Base-by-base conservation (phyloP, 176 grass and related monocot species). In the Saccharum officinarum region DNA sequence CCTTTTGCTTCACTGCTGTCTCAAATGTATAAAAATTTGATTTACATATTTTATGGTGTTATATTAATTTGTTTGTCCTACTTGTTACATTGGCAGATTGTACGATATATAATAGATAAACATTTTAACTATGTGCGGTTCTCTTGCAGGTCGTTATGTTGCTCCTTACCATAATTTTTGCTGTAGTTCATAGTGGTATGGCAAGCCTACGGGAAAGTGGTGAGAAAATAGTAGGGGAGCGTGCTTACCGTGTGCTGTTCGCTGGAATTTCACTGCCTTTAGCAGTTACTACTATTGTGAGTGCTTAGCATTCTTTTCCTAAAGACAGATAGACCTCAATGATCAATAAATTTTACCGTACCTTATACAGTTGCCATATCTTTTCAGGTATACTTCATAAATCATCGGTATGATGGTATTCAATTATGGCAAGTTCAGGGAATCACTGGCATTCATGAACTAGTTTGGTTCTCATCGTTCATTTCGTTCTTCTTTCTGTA, bases 381-480 rank as follows among this genome's bases (percentile, higher is more conserved):
- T 87, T 88, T 30, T 68, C 67, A 99, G 97, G 97, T 96, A 22
- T 99, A 98, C 78, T 95, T 98, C 68, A 94, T 99, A 85, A 96
- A 96, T 88, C 93, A 99, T 79, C 86, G 93, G 26, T 99, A 94
- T 71, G 86, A 94, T 82, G 97, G 97, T 76, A 86, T 72, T 73
- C 93, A 96, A 71, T 76, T 99, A 38, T 99, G 93, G 97, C 92
- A 99, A 88, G 77, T 94, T 75, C 92, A 96, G 73, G 80, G 79
- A 54, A 75, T 89, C 73, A 68, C 88, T 60, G 92, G 93, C 61
- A 30, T 99, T 37, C 97, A 99, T 73, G 91, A 94, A 76, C 83
- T 94, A 68, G 92, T 99, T 88, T 99, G 97, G 92, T 0, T 96
- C 40, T 94, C 90, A 44, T 91, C 83, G 10, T 99, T 96, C 16